A percentile compares a stretch with the other conserved stretches of the same genome.
phyloP scores from a whole-genome alignment of 2,329 filamentous ascomycete genomes.

The Hymenoscyphus fraxineus region DNA sequence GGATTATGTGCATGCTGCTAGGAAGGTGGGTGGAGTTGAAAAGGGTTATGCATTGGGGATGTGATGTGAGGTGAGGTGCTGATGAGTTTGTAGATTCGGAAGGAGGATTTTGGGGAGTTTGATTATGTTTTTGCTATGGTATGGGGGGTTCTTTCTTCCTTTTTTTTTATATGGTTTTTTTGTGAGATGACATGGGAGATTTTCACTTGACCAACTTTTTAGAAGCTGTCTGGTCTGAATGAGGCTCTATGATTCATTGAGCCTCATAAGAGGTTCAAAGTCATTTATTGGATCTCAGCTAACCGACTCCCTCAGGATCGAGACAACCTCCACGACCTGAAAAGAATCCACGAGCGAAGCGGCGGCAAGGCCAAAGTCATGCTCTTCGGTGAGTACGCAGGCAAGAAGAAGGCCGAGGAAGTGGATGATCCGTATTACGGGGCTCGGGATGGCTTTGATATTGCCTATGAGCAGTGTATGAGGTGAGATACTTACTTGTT shows the following conservation, averaged over 20 bases:
- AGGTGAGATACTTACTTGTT: conserved; percentile 21
- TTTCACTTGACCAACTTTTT: neutral
- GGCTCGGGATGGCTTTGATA: conserved; percentile 74
- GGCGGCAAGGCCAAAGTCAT: conserved; percentile 64
- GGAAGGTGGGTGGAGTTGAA: conserved; percentile 54
- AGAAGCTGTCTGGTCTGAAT: neutral
- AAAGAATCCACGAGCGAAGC: conserved; percentile 52
- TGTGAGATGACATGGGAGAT: neutral
- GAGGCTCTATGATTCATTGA: neutral
- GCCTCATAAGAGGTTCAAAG: neutral
- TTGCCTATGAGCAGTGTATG: conserved; percentile 79
- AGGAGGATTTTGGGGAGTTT: conserved; percentile 75
- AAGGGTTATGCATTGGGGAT: neutral
- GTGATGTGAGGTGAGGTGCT: conserved; percentile 3
- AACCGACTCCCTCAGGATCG: conserved; percentile 48
- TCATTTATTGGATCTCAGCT: neutral
- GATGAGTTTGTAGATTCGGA: conserved; percentile 42
- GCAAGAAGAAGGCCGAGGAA: conserved; percentile 62
- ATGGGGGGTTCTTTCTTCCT: neutral
- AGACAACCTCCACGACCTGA: conserved; percentile 70
- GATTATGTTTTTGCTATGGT: conserved; percentile 92
- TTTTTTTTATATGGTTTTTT: neutral
- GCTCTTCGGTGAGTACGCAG: conserved; percentile 81
- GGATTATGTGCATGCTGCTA: conserved; percentile 72
- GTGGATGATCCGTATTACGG: conserved; percentile 92